Evolutionary conservation across 176 grass and related monocot species (phyloP).

Genomic region (Melocanna baccifera): DNA sequence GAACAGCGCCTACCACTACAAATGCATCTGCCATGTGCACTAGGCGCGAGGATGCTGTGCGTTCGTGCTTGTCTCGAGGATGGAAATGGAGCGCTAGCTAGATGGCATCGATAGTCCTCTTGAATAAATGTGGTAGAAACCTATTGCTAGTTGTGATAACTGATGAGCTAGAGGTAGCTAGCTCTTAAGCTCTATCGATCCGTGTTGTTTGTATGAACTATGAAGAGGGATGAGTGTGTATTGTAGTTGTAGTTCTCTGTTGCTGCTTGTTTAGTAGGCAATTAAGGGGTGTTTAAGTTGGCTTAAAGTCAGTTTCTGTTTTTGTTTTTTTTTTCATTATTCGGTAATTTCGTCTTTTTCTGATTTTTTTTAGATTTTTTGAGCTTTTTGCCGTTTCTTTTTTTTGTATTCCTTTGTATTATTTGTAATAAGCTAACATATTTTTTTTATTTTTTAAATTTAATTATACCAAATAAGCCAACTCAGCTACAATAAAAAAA

Average conservation of each 20-base stretch:
- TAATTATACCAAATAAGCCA: no score
- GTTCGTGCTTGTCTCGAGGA: neutral
- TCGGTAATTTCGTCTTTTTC: no score
- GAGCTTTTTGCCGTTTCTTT: no score
- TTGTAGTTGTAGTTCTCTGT: neutral
- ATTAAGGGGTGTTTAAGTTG: no score
- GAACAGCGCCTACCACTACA: conserved; percentile 93
- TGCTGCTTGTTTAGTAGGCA: neutral
- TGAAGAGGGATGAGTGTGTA: neutral
- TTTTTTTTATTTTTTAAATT: no score
- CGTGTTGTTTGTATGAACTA: neutral
- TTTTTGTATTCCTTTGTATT: no score
- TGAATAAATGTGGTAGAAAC: neutral
- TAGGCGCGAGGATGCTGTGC: neutral
- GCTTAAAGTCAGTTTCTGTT: no score
- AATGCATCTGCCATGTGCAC: conserved; percentile 56
- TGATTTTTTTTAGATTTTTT: no score
- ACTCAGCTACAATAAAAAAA: no score
- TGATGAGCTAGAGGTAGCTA: neutral
- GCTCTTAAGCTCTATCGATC: neutral
- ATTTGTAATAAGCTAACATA: no score
- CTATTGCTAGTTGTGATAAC: neutral
- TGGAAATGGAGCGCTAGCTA: neutral
- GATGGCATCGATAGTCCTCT: neutral
- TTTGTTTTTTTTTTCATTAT: no score